These are phyloP conservation scores for Paecilomyces niveus DNA, from an alignment of 2,329 filamentous ascomycete species.

Conservation along the genomic window DNA sequence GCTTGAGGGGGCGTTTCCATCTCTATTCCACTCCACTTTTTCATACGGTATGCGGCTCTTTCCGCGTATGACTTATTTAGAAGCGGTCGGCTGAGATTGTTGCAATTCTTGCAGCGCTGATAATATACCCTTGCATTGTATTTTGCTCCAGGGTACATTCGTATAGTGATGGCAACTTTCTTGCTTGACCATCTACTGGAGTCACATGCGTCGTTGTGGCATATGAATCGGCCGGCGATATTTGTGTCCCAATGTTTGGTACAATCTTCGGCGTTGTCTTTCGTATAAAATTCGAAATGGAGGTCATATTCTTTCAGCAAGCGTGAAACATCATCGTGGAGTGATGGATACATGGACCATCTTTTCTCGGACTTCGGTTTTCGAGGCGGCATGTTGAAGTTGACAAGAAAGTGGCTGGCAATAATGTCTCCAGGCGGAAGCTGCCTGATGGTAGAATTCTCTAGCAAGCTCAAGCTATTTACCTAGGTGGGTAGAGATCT, in stretches of 20 bases:
- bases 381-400: neutral
- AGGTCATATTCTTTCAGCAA: conserved; percentile 23
- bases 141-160: conserved; percentile 26
- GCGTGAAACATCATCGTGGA: conserved; percentile 23
- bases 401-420: too few relatives aligned
- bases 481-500: too few relatives aligned
- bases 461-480: too few relatives aligned
- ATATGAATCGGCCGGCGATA: conserved; percentile 37
- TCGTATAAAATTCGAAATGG: conserved; percentile 23
- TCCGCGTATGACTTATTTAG: conserved; percentile 36
- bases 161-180: conserved; percentile 36
- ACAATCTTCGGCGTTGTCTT: conserved; percentile 18
- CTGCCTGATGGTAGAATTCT: too few relatives aligned
- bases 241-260: conserved; percentile 31
- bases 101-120: conserved; percentile 34
- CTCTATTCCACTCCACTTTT: conserved; percentile 32
- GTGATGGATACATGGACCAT: conserved; percentile 28
- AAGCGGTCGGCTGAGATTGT: conserved; percentile 23
- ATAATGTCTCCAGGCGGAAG: too few relatives aligned
- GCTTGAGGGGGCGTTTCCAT: conserved; percentile 12
- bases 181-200: conserved; percentile 33
- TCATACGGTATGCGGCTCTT: conserved; percentile 36
- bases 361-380: conserved; percentile 15
- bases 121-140: conserved; percentile 43
- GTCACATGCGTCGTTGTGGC: conserved; percentile 25